phyloP scores from a whole-genome alignment of 768 basidiomycete genomes.

The Trametes cinnabarina region DNA sequence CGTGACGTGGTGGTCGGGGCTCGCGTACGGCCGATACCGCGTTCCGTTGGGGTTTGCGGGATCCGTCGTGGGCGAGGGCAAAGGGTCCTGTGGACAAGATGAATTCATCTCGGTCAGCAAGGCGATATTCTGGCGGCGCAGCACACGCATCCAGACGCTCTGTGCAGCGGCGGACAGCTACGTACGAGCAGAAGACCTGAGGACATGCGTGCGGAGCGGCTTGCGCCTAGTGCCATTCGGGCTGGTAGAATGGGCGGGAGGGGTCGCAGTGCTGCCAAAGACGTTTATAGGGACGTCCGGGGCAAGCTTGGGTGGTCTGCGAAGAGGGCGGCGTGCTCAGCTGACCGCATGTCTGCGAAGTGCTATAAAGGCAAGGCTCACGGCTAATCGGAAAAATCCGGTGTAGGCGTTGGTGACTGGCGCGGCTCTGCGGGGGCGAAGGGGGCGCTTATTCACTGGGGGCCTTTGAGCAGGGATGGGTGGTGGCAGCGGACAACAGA shows the following conservation, averaged over 20 bases:
- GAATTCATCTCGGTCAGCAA: neutral
- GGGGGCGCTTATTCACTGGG: neutral
- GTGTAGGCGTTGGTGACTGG: neutral
- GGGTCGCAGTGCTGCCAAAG: neutral
- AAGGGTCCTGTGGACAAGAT: conserved; percentile 28
- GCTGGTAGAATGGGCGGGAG: neutral
- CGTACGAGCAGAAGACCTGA: conserved; percentile 32
- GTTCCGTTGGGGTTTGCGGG: conserved; percentile 23
- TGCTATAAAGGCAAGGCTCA: neutral
- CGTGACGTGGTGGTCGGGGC: conserved; percentile 74
- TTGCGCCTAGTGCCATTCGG: conserved; percentile 24
- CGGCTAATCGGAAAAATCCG: conserved; percentile 11
- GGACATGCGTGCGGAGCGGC: conserved; percentile 31
- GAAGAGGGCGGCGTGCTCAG: conserved; percentile 11
- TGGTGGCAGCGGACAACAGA: neutral
- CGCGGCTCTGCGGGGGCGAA: neutral
- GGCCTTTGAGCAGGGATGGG: neutral
- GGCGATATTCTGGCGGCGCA: neutral
- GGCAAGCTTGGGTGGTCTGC: conserved; percentile 3
- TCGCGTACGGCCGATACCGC: conserved; percentile 67
- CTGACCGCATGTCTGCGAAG: neutral
- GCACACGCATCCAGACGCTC: too few species aligned
- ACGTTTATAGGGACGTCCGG: neutral
- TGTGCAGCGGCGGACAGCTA: neutral
- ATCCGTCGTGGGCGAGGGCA: conserved; percentile 30